phyloP scores from a whole-genome alignment of 1,139 yeast species.

The Maudiozyma humilis region DNA sequence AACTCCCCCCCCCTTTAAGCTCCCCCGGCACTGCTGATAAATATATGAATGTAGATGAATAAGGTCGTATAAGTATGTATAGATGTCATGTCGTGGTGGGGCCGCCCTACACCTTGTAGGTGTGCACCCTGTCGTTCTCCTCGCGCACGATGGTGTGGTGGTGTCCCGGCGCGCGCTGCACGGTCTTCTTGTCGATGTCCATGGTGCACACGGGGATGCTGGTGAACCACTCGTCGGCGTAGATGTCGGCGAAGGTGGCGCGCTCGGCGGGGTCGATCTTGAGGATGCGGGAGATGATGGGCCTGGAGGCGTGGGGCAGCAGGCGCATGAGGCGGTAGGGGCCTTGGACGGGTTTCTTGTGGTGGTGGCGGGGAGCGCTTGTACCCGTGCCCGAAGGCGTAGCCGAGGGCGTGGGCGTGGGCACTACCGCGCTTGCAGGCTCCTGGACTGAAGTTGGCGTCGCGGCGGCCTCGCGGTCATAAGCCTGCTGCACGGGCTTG shows the following conservation, averaged over 20 bases:
- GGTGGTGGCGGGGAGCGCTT: not conserved
- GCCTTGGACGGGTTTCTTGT: constrained; percentile 40
- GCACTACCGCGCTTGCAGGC: not conserved
- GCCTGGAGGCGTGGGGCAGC: constrained; percentile 77
- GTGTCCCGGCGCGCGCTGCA: constrained; percentile 43
- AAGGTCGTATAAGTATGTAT: not conserved
- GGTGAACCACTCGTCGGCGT: constrained; percentile 62
- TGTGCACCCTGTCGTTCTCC: constrained; percentile 38
- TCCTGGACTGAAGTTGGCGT: not conserved
- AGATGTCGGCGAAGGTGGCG: constrained; percentile 60
- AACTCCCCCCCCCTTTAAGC: not conserved
- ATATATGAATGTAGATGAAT: not conserved
- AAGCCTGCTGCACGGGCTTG: not conserved
- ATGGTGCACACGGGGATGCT: constrained; percentile 44
- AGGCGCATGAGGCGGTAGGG: constrained; percentile 82
- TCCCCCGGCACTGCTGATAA: no score
- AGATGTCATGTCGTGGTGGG: not conserved
- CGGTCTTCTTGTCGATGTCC: constrained; percentile 26
- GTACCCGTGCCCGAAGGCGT: not conserved
- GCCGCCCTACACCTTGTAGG: constrained; percentile 31
- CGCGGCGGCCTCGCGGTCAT: not conserved
- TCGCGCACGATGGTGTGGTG: constrained; percentile 46
- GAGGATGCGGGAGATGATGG: constrained; percentile 66
- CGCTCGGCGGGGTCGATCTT: constrained; percentile 59
- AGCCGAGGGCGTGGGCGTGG: not conserved